Evolutionary conservation across 108 stramenopile genomes (phyloP).

Genomic region (Skeletonema potamos): DNA sequence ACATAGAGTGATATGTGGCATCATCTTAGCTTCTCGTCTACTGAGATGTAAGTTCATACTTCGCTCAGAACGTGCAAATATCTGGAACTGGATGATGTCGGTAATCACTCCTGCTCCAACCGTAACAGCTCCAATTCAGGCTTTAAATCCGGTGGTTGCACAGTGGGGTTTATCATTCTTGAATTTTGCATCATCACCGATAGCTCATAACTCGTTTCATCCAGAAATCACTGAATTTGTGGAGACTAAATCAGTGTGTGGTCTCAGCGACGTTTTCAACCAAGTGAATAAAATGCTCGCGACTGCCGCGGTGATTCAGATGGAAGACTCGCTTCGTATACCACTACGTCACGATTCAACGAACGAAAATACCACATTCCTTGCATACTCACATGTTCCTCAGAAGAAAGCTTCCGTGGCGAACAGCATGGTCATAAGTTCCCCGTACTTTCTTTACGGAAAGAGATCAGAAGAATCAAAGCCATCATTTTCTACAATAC

Average conservation of each 20-base stretch:
- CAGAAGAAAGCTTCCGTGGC: constrained; percentile 6
- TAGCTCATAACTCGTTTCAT: not conserved
- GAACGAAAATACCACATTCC: constrained; percentile 8
- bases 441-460: constrained; percentile 34
- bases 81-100: constrained; percentile 38
- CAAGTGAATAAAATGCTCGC: constrained; percentile 50
- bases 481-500: constrained; percentile 1
- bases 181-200: constrained; percentile 25
- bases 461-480: not conserved
- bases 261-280: constrained; percentile 31
- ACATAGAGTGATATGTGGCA: constrained; percentile 32
- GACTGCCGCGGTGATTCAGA: constrained; percentile 33
- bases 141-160: constrained; percentile 32
- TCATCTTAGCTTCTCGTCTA: constrained; percentile 35
- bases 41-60: constrained; percentile 32
- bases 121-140: constrained; percentile 11
- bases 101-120: constrained; percentile 26
- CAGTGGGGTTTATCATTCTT: constrained; percentile 38
- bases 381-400: constrained; percentile 30
- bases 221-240: constrained; percentile 13
- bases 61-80: constrained; percentile 20
- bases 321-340: constrained; percentile 26
- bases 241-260: constrained; percentile 29
- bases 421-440: constrained; percentile 26
- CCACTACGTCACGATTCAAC: constrained; percentile 4